These are phyloP conservation scores for Phytophthora europaea DNA, from an alignment of 352 stramenopile genomes.

Conservation along the genomic window DNA sequence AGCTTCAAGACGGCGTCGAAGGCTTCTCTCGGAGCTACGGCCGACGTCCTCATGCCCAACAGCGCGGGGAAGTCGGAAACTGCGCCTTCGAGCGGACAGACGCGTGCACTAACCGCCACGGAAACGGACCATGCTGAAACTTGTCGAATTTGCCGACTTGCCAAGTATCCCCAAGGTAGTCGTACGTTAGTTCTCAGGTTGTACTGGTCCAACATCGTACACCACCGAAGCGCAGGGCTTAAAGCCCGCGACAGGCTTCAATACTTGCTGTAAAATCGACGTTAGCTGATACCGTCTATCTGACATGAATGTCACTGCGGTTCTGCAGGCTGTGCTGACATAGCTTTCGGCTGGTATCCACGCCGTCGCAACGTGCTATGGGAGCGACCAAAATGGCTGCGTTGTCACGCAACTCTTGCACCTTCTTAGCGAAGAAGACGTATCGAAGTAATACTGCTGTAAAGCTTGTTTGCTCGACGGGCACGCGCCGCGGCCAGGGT, in stretches of 20 bases:
- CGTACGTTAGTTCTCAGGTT: neutral
- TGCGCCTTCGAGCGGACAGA: slow-evolving; percentile 4
- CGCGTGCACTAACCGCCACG: slow-evolving; percentile 13
- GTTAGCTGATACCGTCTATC: neutral
- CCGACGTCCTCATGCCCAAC: slow-evolving; percentile 19
- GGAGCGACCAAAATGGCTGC: slow-evolving; percentile 14
- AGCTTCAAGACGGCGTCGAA: slow-evolving; percentile 1
- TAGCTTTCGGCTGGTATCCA: slow-evolving; percentile 7
- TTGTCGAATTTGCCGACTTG: neutral
- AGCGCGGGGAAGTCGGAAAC: slow-evolving; percentile 13
- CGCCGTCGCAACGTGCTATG: slow-evolving; percentile 23
- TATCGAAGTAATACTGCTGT: slow-evolving; percentile 71
- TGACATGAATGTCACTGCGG: neutral
- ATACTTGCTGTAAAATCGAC: neutral
- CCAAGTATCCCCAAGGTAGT: neutral
- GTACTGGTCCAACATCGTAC: neutral
- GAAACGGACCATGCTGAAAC: slow-evolving; percentile 21
- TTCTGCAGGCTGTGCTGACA: slow-evolving; percentile 8
- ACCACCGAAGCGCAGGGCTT: neutral
- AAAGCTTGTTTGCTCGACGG: slow-evolving; percentile 38
- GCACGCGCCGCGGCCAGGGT: slow-evolving; percentile 38
- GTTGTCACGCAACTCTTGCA: slow-evolving; percentile 52
- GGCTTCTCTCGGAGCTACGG: slow-evolving; percentile 14
- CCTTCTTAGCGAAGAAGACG: slow-evolving; percentile 67
- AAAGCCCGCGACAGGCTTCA: neutral